Evolutionary conservation across 2,329 filamentous ascomycete species (phyloP).

Genomic region (Aspergillus transmontanensis): DNA sequence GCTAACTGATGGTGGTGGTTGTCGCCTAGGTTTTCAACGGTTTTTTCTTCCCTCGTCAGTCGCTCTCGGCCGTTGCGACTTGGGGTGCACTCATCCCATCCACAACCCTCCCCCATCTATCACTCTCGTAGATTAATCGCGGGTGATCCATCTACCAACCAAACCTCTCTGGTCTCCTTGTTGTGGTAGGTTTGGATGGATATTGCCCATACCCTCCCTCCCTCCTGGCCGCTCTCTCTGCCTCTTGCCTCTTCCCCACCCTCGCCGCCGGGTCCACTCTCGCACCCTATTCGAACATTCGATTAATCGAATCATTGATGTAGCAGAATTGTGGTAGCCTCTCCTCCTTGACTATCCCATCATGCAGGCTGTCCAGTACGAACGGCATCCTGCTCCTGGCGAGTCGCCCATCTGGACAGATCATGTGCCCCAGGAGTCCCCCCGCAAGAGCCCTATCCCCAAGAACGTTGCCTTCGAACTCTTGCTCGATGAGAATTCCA

Average conservation of each 20-base stretch:
- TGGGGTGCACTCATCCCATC: constrained; percentile 32
- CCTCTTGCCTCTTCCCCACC: constrained; percentile 17
- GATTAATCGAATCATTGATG: constrained; percentile 37
- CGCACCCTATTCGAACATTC: constrained; percentile 30
- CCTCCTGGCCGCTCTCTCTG: constrained; percentile 26
- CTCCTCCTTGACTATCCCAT: constrained; percentile 27
- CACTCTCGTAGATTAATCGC: constrained; percentile 33
- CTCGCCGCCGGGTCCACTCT: constrained; percentile 10
- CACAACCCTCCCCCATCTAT: constrained; percentile 32
- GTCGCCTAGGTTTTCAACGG: constrained; percentile 28
- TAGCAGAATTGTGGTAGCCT: constrained; percentile 32
- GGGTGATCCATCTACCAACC: constrained; percentile 34
- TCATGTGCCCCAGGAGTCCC: constrained; percentile 36
- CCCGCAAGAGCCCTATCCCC: constrained; percentile 43
- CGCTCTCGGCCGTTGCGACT: constrained; percentile 42
- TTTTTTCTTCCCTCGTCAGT: constrained; percentile 32
- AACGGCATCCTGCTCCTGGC: constrained; percentile 37
- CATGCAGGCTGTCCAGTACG: constrained; percentile 40
- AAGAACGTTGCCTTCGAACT: constrained; percentile 69
- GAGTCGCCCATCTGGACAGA: constrained; percentile 33
- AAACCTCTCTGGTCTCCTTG: constrained; percentile 28
- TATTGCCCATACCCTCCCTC: constrained; percentile 31
- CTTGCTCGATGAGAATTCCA: constrained; percentile 59
- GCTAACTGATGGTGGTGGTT: constrained; percentile 27
- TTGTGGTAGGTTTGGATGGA: constrained; percentile 43